Evolutionary conservation across 2,329 filamentous ascomycete genomes (phyloP), one percentile per base, ranked within the genome.

Genomic region (Ceratocystis cacaofunesta): DNA sequence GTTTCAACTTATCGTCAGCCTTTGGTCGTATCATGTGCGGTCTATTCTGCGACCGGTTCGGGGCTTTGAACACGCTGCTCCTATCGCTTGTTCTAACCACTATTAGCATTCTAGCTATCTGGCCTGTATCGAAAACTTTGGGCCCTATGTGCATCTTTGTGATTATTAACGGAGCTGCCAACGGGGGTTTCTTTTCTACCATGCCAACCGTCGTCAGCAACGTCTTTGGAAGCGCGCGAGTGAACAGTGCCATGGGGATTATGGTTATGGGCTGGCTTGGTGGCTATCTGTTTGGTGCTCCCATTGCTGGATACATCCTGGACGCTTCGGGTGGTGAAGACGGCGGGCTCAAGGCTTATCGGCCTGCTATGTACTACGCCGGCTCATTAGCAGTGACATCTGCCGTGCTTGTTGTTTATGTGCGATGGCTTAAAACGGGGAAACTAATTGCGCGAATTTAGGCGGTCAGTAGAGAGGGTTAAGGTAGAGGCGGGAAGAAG

Each of bases 121-220:
- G 84, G 84, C 84, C 84, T 0, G 77, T 82, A 0, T 82, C 81
- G 1, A 79, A 75, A 7, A 78, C 79, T 0, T 71, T 86, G 1
- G 80, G 74, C 0, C 82, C 82, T 0, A 70, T 86, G 32, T 73
- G 81, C 17, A 72, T 79, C 0, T 87, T 87, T 70, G 81, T 81
- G 7, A 74, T 85, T 5, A 73, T 86, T 25, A 86, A 85, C 68
- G 84, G 84, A 0, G 73, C 79, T 46, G 78, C 80, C 4, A 86
- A 85, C 69, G 84, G 84, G 0, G 82, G 80, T 0, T 86, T 86
- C 74, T 86, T 87, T 70, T 79, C 80, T 0, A 81, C 80, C 0
- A 84, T 86, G 76, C 84, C 84, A 0, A 85, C 84, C 0, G 83
- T 83, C 1, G 80, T 86, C 0, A 79, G 80, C 0, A 83, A 79